Base-by-base conservation (phyloP, 441 rosid species). In the Codiaeum variegatum region DNA sequence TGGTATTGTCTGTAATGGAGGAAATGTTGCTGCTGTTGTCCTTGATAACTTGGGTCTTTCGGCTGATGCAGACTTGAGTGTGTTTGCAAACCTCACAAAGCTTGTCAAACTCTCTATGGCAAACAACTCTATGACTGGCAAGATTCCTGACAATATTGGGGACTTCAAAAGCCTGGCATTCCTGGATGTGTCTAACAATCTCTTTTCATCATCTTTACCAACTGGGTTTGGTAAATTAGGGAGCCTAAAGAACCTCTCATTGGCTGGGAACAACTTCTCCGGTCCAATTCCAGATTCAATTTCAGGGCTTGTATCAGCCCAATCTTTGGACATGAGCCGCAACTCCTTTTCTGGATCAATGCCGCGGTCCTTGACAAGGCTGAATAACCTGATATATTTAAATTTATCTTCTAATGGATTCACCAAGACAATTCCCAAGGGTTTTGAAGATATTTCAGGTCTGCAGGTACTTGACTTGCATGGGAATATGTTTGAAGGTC, bases 231-330 rank as follows among this genome's bases (percentile, higher is more conserved):
- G 96, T 62, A 87, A 82, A 72, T 74, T 92, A 76, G 75, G 61
- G 74, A 82, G 88, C 83, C 78, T 95, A 71, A 83, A 69, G 84
- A 92, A 92, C 71, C 88, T 95, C 56, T 87, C 92, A 13, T 76
- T 95, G 73, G 88, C 95, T 58, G 95, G 98, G 71, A 91, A 95
- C 84, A 92, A 95, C 82, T 85, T 95, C 75, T 92, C 99, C n/a
- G 96, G 98, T 66, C 73, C 82, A 59, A 71, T 91, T 80, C 96
- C 96, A 0, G 89, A 90, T 54, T 81, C 93, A 18, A 59, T 91
- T 63, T 87, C 91, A 0, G 92, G 89, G 38, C 91, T 92, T 73
- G 74, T 60, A 47, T 90, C 91, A 0, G 70, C 92, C 70, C 91
- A 87, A 85, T 92, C 93, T 10, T 71, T 95, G 86, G 99, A 95